These are phyloP conservation scores for Aspergillus pseudoviridinutans DNA, from an alignment of 2,329 filamentous ascomycete genomes.

Conservation along the genomic window DNA sequence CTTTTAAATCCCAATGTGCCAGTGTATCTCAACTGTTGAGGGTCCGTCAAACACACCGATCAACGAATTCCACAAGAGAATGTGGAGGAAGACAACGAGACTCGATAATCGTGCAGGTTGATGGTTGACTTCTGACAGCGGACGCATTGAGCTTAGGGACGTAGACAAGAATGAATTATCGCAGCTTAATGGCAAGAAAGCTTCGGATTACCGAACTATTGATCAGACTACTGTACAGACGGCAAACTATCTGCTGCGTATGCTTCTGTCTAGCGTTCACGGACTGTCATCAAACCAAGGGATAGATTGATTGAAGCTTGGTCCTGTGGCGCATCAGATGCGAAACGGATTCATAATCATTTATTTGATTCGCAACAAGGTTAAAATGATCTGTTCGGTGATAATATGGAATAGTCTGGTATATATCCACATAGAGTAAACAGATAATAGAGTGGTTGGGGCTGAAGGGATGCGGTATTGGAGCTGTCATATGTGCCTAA, in stretches of 20 bases:
- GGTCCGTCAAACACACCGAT: not conserved
- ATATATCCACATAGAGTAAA: not conserved
- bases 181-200: not conserved
- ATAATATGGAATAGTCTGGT: not conserved
- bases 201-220: not conserved
- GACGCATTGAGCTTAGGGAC: not conserved
- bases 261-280: not conserved
- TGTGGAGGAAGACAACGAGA: not conserved
- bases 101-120: not conserved
- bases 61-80: too few relatives aligned
- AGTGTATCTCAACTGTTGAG: not conserved
- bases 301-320: not conserved
- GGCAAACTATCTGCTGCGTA: not conserved
- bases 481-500: slow-evolving; percentile 3
- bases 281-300: slow-evolving; percentile 1
- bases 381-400: not conserved
- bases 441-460: slow-evolving; percentile 1
- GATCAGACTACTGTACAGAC: not conserved
- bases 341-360: not conserved
- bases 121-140: not conserved
- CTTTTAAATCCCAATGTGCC: not conserved
- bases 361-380: not conserved
- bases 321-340: not conserved
- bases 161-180: not conserved
- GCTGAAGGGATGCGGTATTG: not conserved